Evolutionary conservation across 345 rosid species (phyloP).

Genomic region (Rhodamnia argentea): DNA sequence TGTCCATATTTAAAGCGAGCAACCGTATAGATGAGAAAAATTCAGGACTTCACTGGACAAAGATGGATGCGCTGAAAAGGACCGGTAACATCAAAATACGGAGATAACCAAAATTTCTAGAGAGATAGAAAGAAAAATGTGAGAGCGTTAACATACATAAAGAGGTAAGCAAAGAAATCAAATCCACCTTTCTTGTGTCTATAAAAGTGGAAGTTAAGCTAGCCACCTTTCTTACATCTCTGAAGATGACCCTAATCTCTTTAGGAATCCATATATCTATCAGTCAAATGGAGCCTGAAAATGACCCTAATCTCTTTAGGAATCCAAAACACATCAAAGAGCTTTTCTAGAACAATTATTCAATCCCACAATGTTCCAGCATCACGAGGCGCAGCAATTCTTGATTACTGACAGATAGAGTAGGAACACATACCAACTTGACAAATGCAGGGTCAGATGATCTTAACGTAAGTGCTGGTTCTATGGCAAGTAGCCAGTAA

Average conservation of each 20-base stretch:
- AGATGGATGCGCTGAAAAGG: not conserved
- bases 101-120: not conserved
- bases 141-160: not conserved
- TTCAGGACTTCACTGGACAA: not conserved
- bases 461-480: slow-evolving; percentile 60
- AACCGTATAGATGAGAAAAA: not conserved
- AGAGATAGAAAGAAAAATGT: not conserved
- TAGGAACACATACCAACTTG: slow-evolving; percentile 34
- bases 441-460: slow-evolving; percentile 73
- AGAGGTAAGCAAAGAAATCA: not conserved
- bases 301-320: not conserved
- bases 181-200: not conserved
- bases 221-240: not conserved
- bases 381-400: not conserved
- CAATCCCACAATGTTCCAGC: not conserved
- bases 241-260: not conserved
- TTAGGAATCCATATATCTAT: not conserved
- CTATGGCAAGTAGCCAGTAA: slow-evolving; percentile 72
- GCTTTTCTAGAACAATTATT: not conserved
- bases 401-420: not conserved
- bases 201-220: not conserved
- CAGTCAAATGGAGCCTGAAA: not conserved
- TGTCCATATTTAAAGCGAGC: not conserved
- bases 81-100: not conserved
- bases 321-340: not conserved